Conservation (phyloP, 139 green algal genomes). For the Penium margaritaceum region DNA sequence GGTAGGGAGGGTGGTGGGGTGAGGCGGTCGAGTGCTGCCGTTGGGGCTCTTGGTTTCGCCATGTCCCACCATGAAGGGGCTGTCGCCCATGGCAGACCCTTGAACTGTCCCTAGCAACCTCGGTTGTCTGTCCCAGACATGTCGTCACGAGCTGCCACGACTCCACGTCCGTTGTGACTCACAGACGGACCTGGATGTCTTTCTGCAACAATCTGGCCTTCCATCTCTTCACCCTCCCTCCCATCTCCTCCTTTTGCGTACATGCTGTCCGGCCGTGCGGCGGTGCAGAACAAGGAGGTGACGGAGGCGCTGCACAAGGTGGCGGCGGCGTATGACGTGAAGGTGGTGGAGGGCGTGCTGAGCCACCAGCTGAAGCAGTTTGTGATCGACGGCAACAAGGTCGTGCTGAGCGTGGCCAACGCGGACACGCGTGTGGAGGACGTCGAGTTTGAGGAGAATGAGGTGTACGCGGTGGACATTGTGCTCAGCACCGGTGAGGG, state of each 20-base stretch:
- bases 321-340: slow-evolving; percentile 76
- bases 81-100: too few relatives aligned
- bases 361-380: slow-evolving; percentile 93
- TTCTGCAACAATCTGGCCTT: too few relatives aligned
- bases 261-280: neutral
- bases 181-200: neutral
- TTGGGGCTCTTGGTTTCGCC: too few relatives aligned
- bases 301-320: slow-evolving; percentile 62
- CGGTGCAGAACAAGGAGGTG: slow-evolving; percentile 61
- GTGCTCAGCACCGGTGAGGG: slow-evolving; percentile 82
- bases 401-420: slow-evolving; percentile 71
- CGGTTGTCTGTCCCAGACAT: too few relatives aligned
- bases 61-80: too few relatives aligned
- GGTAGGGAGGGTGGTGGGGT: too few relatives aligned
- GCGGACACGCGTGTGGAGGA: slow-evolving; percentile 80
- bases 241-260: slow-evolving; percentile 6
- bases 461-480: slow-evolving; percentile 92
- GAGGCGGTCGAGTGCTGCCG: too few relatives aligned
- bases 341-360: slow-evolving; percentile 89
- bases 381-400: slow-evolving; percentile 94
- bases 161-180: too few relatives aligned
- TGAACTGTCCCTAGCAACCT: too few relatives aligned
- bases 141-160: too few relatives aligned
- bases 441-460: slow-evolving; percentile 86
- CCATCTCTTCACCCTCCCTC: neutral